Evolutionary conservation across 2,329 filamentous ascomycete genomes (phyloP), one percentile per base, ranked within the genome.

Genomic region (Botryotinia narcissicola): DNA sequence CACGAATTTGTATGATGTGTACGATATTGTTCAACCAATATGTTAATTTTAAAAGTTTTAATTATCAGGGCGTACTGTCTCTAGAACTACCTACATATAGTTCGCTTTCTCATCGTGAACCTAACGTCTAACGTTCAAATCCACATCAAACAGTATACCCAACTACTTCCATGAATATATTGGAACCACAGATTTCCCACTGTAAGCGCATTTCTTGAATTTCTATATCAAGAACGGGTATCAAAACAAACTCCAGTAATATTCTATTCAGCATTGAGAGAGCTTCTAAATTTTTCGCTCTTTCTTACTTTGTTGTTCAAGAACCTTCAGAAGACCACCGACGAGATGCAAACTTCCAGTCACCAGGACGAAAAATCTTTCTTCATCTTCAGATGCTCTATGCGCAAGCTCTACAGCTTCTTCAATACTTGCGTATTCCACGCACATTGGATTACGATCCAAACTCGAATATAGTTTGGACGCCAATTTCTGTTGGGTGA

Each of bases 281-380:
- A 25, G 16, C 35, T 16, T 40, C 9, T 68, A 12, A 1, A 3
- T 14, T 97, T 92, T 79, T 97, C 83, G 80, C 93, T 96, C 3
- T 94, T 94, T 25, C 93, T 97, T 20, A 93, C 90, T 54, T 18
- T 69, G 51, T n/a, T 35, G 66, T 51, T 77, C 77, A 74, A 97
- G 82, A 1, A 92, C 90, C 81, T 92, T 91, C 70, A 97, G 84
- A 63, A 94, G 85, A 18, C 92, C 93, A 12, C 94, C 94, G 1
- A 95, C 93, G 57, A 97, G 86, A 84, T 97, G 92, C 79, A 97
- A 83, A 81, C 93, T 97, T 3, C 94, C 94, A 22, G 94, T 97
- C 16, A 93, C 90, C 72, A 97, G 83, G 0, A 91, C 89, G 80
- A 90, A 88, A 25, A 89, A 85, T 68, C 85, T 85, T 4, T 82